These are phyloP conservation scores for Diaporthe humulicola DNA, from an alignment of 2,329 filamentous ascomycete genomes.

Conservation along the genomic window DNA sequence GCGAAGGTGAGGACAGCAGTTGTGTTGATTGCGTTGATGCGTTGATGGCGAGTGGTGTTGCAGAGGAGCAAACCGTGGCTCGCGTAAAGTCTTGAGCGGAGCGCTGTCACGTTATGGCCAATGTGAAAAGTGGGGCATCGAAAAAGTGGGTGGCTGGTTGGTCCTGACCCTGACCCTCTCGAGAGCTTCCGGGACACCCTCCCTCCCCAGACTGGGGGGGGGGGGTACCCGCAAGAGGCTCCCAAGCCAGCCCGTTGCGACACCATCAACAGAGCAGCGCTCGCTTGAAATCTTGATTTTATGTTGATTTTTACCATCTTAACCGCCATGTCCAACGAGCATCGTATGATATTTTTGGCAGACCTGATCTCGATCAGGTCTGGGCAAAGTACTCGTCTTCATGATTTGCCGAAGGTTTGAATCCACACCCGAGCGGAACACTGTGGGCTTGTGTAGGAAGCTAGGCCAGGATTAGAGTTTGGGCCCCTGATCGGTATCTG, in stretches of 20 bases:
- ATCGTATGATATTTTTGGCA: neutral
- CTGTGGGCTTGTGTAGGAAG: neutral
- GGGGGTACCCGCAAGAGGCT: no score
- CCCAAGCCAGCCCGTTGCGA: no score
- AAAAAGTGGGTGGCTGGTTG: neutral
- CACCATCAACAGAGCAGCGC: no score
- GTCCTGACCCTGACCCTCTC: neutral
- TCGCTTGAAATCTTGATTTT: no score
- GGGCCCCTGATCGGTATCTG: neutral
- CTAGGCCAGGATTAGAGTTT: neutral
- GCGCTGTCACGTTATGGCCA: neutral
- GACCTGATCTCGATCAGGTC: neutral
- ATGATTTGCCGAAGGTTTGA: neutral
- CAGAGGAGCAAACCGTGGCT: neutral
- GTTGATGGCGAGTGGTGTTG: neutral
- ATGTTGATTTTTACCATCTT: no score
- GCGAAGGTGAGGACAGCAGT: neutral
- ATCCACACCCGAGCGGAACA: no score
- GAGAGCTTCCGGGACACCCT: neutral
- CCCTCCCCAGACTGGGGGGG: neutral
- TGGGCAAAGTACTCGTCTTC: neutral
- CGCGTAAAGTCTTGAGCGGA: neutral
- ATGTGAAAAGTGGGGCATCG: neutral
- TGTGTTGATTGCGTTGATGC: neutral
- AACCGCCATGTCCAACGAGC: no score